Base-by-base conservation (phyloP, 768 basidiomycete genomes). In the Mycena crocata region DNA sequence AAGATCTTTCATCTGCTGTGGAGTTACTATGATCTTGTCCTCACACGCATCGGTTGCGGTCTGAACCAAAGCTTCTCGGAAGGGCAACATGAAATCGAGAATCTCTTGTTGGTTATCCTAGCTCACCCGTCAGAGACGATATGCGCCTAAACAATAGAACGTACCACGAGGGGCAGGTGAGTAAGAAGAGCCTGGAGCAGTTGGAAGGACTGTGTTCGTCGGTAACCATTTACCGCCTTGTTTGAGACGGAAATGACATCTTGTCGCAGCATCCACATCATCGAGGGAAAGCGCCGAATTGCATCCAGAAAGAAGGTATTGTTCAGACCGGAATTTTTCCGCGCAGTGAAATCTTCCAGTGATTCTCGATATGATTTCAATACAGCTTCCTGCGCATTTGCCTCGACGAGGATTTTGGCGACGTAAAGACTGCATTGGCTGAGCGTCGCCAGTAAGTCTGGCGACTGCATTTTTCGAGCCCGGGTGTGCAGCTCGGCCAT, bases 251-350 rank as follows among this genome's bases (percentile, higher is more conserved):
- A 81, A 39, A 94, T 68, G n/a, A 97, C 75, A 60, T 86, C 83
- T 21, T 82, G 75, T 13, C 90, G 87, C 24, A 95, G 76, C 37
- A 69, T 75, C 93, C 94, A 95, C 23, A 87, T 93, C 17, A 84
- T 78, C 5, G 76, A 61, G 0, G 93, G 89, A 77, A 87, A 86
- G 40, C 92, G 89, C 23, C 85, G 85, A 64, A 92, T 82, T 74
- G 93, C 92, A 58, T 94, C 93, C 50, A 88, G 83, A 82, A 98
- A 91, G 82, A 96, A 96, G 49, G 76, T 78, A 6, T 86, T 76
- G 71, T 91, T 90, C 48, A 96, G 83, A 31, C 86, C 82, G 4
- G 94, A 96, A 46, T 89, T 87, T 81, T 97, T 98, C 64, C 93
- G 87, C 8, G 87, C 89, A 64, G 91, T 82, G 72, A 93, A 96